Percentiles rank a stretch among this genome's conserved stretches.
phyloP scores from a whole-genome alignment of 2,329 filamentous ascomycete genomes.

The Botrytis fragariae region DNA sequence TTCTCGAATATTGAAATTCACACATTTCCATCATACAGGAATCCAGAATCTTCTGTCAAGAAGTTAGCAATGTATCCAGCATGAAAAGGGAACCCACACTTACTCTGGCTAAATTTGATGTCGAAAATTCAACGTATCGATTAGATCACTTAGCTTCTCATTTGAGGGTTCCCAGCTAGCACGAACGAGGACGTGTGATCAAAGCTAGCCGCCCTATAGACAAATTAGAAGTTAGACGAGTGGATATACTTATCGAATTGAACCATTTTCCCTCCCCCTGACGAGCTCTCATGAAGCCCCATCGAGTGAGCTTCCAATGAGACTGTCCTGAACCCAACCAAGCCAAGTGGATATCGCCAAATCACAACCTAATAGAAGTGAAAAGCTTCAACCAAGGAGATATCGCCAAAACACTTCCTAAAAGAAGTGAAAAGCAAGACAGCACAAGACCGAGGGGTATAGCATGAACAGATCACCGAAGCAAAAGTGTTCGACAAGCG shows the following conservation, averaged over 20 bases:
- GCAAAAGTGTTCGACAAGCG: not conserved
- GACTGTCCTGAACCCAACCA: not conserved
- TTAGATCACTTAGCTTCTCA: slow-evolving; percentile 9
- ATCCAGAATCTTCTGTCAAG: not conserved
- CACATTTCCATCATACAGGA: not conserved
- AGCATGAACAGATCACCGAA: not conserved
- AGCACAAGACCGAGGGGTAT: not conserved
- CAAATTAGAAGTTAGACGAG: slow-evolving; percentile 2
- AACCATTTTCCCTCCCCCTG: not conserved
- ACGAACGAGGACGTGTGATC: slow-evolving; percentile 15
- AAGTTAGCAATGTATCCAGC: not conserved
- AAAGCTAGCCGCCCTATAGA: slow-evolving; percentile 7
- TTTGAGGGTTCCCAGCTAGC: slow-evolving; percentile 8
- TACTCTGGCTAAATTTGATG: too few relatives aligned
- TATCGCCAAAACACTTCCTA: not conserved
- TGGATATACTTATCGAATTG: not conserved
- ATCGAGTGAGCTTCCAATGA: slow-evolving; percentile 13
- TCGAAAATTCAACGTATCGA: too few relatives aligned
- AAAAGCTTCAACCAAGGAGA: not conserved
- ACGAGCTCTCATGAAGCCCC: slow-evolving; percentile 5
- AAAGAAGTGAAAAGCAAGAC: slow-evolving; percentile 2
- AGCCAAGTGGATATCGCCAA: slow-evolving; percentile 13
- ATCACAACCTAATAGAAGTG: not conserved
- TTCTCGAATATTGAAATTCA: not conserved
- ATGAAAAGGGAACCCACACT: too few relatives aligned